These are phyloP conservation scores for Tolypocladium amazonense DNA, from an alignment of 2,329 filamentous ascomycete genomes.

Conservation along the genomic window DNA sequence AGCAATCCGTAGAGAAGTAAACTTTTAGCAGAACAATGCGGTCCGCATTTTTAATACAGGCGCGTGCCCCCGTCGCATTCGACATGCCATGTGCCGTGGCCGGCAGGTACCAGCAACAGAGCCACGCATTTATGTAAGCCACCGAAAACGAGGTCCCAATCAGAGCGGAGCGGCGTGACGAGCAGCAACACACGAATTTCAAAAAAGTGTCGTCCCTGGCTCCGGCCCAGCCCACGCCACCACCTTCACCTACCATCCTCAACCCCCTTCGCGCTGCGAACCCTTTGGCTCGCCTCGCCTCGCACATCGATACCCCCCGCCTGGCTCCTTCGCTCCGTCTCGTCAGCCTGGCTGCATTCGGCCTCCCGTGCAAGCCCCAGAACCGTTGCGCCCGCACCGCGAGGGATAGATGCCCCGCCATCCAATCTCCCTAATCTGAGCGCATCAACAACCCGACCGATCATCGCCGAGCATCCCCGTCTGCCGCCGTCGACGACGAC, in stretches of 20 bases:
- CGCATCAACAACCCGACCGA: slow-evolving; percentile 1
- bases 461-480: neutral
- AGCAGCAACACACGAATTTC: slow-evolving; percentile 1
- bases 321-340: neutral
- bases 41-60: no score
- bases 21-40: no score
- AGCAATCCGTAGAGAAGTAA: no score
- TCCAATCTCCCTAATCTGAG: slow-evolving; percentile 2
- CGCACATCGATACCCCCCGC: neutral
- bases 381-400: neutral
- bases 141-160: neutral
- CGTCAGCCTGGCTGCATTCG: neutral
- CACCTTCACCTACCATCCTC: neutral
- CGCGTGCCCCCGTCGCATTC: neutral
- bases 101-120: neutral
- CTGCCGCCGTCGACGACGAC: neutral
- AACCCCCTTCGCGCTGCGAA: neutral
- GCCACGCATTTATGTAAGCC: neutral
- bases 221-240: neutral
- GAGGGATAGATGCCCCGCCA: slow-evolving; percentile 4
- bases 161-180: neutral
- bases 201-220: slow-evolving; percentile 1
- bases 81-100: neutral
- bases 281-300: neutral
- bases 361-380: neutral